phyloP scores from a whole-genome alignment of 2,329 filamentous ascomycete species.

The Orbilia brochopaga region DNA sequence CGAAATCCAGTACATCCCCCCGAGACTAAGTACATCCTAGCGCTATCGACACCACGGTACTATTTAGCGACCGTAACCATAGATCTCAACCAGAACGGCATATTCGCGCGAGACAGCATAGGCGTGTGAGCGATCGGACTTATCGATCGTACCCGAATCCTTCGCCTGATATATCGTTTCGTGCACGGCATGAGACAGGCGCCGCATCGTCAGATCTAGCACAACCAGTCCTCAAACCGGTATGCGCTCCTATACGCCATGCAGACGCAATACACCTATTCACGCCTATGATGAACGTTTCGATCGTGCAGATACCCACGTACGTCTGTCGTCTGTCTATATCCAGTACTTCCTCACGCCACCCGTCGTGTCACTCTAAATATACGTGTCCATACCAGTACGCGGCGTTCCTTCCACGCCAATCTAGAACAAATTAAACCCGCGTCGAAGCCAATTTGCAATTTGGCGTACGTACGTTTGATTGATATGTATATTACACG shows the following conservation, averaged over 20 bases:
- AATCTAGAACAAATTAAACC: too few species aligned
- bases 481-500: background rate
- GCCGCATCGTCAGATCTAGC: background rate
- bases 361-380: background rate
- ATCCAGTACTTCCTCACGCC: background rate
- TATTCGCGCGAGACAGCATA: conserved; percentile 1
- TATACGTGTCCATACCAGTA: conserved; percentile 4
- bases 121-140: background rate
- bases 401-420: too few species aligned
- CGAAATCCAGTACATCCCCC: background rate
- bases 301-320: background rate
- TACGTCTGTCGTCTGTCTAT: background rate
- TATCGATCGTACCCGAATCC: background rate
- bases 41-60: background rate
- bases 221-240: background rate
- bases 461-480: background rate
- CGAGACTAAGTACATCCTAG: background rate
- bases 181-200: background rate
- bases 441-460: background rate
- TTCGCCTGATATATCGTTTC: background rate
- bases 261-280: background rate
- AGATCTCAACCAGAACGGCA: background rate
- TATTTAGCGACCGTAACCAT: conserved; percentile 7
- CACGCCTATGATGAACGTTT: too few species aligned
- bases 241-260: background rate